Conservation (phyloP, 1,284 basidiomycete species). For the Puccinia polysora region DNA sequence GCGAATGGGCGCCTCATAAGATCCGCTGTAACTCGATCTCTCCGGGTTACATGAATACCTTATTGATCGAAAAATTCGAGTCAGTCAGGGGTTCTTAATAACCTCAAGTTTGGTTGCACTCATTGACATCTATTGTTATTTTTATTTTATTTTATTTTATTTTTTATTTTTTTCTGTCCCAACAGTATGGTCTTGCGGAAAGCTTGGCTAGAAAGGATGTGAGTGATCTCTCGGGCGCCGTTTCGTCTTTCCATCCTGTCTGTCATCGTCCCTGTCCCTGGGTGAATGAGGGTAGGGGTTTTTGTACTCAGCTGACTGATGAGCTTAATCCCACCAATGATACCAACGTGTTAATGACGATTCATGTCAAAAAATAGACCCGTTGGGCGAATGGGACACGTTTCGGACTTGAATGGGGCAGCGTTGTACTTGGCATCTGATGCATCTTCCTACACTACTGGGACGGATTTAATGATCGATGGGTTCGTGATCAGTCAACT, state of each 20-base stretch:
- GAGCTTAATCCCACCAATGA: too few relatives aligned
- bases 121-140: not conserved
- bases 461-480: conserved; percentile 33
- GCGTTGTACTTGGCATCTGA: conserved; percentile 38
- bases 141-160: too few relatives aligned
- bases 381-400: conserved; percentile 37
- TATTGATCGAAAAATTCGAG: conserved; percentile 44
- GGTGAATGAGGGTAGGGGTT: too few relatives aligned
- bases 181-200: conserved; percentile 41
- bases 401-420: conserved; percentile 40
- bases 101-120: too few relatives aligned
- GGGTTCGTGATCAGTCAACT: too few relatives aligned
- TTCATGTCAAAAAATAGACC: conserved; percentile 7
- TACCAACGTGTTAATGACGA: too few relatives aligned
- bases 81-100: not conserved
- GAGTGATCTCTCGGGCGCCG: not conserved
- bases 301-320: too few relatives aligned
- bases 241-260: not conserved
- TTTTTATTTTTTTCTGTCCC: too few relatives aligned
- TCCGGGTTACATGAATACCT: conserved; percentile 43
- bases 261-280: too few relatives aligned
- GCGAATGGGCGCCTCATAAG: conserved; percentile 42
- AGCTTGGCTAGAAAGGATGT: conserved; percentile 44
- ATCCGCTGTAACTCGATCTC: conserved; percentile 43
- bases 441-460: conserved; percentile 34